These are phyloP conservation scores for Phalaenopsis aphrodite DNA, from an alignment of 106 monocot species.

Conservation along the genomic window DNA sequence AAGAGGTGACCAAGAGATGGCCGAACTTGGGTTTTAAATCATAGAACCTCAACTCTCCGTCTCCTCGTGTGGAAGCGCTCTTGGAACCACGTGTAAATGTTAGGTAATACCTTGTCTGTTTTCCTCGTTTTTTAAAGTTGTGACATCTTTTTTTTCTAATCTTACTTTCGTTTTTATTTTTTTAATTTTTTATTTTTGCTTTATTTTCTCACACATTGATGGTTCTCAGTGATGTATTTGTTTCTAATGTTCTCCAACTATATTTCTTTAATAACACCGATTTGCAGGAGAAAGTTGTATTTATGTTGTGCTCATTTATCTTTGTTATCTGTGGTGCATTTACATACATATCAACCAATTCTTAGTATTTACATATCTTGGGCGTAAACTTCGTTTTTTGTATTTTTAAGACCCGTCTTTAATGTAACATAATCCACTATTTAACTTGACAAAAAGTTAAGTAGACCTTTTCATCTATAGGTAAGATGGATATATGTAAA, in stretches of 20 bases:
- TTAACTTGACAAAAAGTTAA: too few species aligned
- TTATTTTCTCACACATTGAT: not conserved
- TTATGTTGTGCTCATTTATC: not conserved
- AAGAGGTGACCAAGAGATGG: slow-evolving; percentile 38
- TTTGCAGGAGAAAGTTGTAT: not conserved
- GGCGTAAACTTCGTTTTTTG: too few species aligned
- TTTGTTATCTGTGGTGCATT: not conserved
- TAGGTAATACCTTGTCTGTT: not conserved
- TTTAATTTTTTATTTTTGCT: not conserved
- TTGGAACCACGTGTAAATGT: not conserved
- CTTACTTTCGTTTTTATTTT: not conserved
- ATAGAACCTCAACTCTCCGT: slow-evolving; percentile 3
- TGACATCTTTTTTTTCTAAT: not conserved
- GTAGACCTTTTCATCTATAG: too few species aligned
- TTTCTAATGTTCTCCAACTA: slow-evolving; percentile 1
- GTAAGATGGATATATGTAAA: too few species aligned
- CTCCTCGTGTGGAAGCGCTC: too few species aligned
- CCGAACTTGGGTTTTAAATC: slow-evolving; percentile 39
- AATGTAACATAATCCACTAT: too few species aligned
- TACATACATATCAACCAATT: not conserved
- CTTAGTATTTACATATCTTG: too few species aligned
- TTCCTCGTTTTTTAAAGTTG: not conserved
- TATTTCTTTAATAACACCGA: not conserved
- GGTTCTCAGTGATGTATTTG: not conserved
- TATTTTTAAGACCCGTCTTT: too few species aligned